Evolutionary conservation across 2,329 filamentous ascomycete species (phyloP).

Genomic region (Mycogone perniciosa): DNA sequence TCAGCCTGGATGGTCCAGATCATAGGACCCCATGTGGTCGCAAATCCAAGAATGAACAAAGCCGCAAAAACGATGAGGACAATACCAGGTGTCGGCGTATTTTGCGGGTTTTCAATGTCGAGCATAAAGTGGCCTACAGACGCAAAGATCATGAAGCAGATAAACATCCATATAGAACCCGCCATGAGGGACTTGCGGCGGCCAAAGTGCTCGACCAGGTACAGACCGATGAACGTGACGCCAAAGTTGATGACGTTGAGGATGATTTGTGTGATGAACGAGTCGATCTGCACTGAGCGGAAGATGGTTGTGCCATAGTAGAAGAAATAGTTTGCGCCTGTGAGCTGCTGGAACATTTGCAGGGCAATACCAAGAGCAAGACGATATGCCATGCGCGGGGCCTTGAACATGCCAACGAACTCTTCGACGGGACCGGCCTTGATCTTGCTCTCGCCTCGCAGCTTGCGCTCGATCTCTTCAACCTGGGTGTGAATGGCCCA

Average conservation of each 20-base stretch:
- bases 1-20: slow-evolving; percentile 60
- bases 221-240: slow-evolving; percentile 62
- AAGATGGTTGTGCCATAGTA: slow-evolving; percentile 55
- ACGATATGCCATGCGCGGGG: slow-evolving; percentile 57
- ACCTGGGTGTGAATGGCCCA: slow-evolving; percentile 42
- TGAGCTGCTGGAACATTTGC: slow-evolving; percentile 63
- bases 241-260: slow-evolving; percentile 61
- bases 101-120: slow-evolving; percentile 27
- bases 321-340: slow-evolving; percentile 62
- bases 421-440: slow-evolving; percentile 37
- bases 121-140: slow-evolving; percentile 46
- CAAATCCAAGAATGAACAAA: slow-evolving; percentile 59
- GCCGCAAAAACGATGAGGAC: slow-evolving; percentile 58
- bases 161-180: slow-evolving; percentile 55
- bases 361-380: slow-evolving; percentile 53
- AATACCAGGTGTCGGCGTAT: slow-evolving; percentile 42
- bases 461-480: slow-evolving; percentile 48
- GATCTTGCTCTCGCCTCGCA: slow-evolving; percentile 39
- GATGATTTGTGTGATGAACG: slow-evolving; percentile 62
- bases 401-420: slow-evolving; percentile 55
- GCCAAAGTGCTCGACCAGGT: slow-evolving; percentile 61
- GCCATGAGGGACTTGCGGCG: slow-evolving; percentile 56
- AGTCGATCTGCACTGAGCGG: slow-evolving; percentile 43
- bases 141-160: slow-evolving; percentile 55
- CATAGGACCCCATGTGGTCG: slow-evolving; percentile 61